A percentile compares a stretch with the other conserved stretches of the same genome.
These are phyloP conservation scores for Globisporangium iwayamae DNA, from an alignment of 352 stramenopile species.

Conservation along the genomic window DNA sequence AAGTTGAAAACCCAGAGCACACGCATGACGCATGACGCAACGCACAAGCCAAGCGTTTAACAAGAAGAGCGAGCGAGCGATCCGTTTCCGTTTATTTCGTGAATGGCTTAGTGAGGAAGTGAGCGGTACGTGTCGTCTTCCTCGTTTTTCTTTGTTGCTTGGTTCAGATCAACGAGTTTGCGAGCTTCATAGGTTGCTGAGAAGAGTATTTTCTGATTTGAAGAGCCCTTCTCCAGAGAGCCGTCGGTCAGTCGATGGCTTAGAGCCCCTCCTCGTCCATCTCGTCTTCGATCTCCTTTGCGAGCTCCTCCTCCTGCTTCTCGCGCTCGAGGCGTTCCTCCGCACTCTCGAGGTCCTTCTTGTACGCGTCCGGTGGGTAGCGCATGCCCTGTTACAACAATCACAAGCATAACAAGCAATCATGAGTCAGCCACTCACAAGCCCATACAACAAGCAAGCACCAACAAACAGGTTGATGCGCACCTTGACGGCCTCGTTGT, in stretches of 20 bases:
- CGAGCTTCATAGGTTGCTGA: neutral
- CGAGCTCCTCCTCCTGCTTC: slow-evolving; percentile 93
- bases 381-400: slow-evolving; percentile 78
- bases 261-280: slow-evolving; percentile 90
- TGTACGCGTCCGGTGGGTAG: slow-evolving; percentile 97
- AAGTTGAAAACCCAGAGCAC: slow-evolving; percentile 1
- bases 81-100: too few species aligned
- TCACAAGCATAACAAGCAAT: neutral
- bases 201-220: neutral
- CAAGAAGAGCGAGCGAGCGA: too few species aligned
- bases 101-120: too few species aligned
- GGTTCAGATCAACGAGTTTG: too few species aligned
- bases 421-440: neutral
- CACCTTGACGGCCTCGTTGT: slow-evolving; percentile 97
- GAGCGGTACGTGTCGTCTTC: too few species aligned
- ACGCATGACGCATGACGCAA: neutral
- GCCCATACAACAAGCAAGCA: neutral
- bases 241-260: neutral
- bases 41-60: too few species aligned
- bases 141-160: too few species aligned
- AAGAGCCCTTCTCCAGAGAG: neutral
- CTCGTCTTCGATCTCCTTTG: slow-evolving; percentile 97
- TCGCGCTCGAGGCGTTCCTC: slow-evolving; percentile 91
- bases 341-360: slow-evolving; percentile 93
- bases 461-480: too few species aligned